Evolutionary conservation across 192 early-diverging fungal genomes (phyloP).

Genomic region (Podila verticillata): DNA sequence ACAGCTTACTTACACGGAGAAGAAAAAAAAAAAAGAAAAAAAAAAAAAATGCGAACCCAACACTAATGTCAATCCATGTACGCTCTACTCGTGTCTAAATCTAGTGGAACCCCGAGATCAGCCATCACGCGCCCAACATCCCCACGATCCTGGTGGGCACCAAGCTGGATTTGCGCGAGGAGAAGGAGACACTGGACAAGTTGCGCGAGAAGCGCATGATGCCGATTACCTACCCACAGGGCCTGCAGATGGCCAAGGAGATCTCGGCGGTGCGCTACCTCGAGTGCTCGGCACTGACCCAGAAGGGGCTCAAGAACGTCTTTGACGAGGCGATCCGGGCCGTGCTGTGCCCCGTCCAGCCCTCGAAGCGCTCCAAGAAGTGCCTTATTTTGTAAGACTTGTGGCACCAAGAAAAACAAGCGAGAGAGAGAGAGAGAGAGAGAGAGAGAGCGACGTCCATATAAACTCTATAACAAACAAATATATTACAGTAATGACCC

Average conservation of each 20-base stretch:
- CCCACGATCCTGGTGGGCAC: slow-evolving; percentile 95
- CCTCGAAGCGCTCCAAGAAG: slow-evolving; percentile 72
- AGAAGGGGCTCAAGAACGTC: slow-evolving; percentile 97
- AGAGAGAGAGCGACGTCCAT: too few relatives aligned
- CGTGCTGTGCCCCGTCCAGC: slow-evolving; percentile 80
- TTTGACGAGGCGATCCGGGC: slow-evolving; percentile 99
- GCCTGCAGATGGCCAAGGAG: slow-evolving; percentile 88
- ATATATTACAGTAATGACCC: too few relatives aligned
- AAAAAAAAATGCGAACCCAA: too few relatives aligned
- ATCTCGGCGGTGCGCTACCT: slow-evolving; percentile 92
- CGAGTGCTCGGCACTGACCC: slow-evolving; percentile 97
- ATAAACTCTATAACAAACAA: too few relatives aligned
- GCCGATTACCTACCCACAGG: slow-evolving; percentile 90
- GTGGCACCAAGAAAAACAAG: too few relatives aligned
- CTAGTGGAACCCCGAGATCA: slow-evolving; percentile 95
- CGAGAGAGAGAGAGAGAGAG: too few relatives aligned
- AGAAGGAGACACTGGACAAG: slow-evolving; percentile 87
- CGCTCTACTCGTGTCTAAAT: not conserved
- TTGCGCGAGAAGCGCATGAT: slow-evolving; percentile 86
- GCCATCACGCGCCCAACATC: slow-evolving; percentile 93
- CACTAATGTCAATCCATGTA: too few relatives aligned
- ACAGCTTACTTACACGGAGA: not conserved
- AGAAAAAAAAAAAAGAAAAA: slow-evolving; percentile 4
- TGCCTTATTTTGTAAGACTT: slow-evolving; percentile 77
- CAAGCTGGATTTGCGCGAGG: slow-evolving; percentile 97